Evolutionary conservation across 192 early-diverging fungal genomes (phyloP), one percentile per base, ranked within the genome.

Genomic region (Dispira parvispora): DNA sequence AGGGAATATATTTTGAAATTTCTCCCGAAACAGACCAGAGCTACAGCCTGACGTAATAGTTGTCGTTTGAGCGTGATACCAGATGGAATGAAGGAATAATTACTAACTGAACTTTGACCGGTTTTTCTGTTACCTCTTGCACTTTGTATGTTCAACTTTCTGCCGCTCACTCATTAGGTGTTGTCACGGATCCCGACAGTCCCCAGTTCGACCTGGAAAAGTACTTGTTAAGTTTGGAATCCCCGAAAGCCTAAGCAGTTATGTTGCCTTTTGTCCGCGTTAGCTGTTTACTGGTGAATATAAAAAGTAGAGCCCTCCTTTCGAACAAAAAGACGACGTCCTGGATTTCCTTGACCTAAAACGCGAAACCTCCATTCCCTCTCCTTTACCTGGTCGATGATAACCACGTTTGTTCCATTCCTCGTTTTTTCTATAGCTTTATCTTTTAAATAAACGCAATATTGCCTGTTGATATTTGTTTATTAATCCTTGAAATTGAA

Each of bases 181-280:
- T 78, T 50, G 67, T 78, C 47, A 71, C 73, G 57, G 80, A 82
- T 62, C 67, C 73, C 45, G 77, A 82, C 46, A 73, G 64, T 58
- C 80, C 80, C 65, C 67, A 78, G 69, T 82, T 82, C 54, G 80
- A 82, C 61, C 68, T 82, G 62, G 80, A 82, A 60, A 75, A 77
- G 70, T 71, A 71, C 65, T 63, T 82, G 63, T 18, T 8, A 25
- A 45, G 43, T 21, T 38, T 61, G 14, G 58, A 61, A 12, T 32
- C 58, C 43, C 8, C 28, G 58, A 21, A 26, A 11, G 50, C 50
- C 38, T 38, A 61, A 61, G 42, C 1, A 20, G 9, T 61, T 6
- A 4, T 38, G 6, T 38, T 38, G 32, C 32, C 32, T 38, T 38
- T 38, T 38, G 32, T 38, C 32, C 32, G 6, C 32, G 32, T 38